Evolutionary conservation across 208 protist genomes (phyloP).

Genomic region (Trypanosoma grayi): DNA sequence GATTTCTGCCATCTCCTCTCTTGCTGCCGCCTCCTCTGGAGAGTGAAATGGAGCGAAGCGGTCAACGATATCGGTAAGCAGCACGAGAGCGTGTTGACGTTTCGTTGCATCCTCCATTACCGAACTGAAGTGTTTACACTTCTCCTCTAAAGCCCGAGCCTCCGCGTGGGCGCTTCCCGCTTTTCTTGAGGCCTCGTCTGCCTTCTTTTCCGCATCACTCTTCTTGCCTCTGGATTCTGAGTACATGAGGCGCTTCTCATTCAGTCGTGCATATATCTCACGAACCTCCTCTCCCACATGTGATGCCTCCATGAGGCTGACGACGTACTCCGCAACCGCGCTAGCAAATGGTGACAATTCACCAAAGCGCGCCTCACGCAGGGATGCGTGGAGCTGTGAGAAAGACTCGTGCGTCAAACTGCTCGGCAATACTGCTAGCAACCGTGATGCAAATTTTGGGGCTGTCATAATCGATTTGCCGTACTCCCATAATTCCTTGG

Average conservation of each 20-base stretch:
- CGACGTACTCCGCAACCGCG: conserved; percentile 50
- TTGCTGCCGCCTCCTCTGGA: conserved; percentile 15
- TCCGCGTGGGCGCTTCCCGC: neutral
- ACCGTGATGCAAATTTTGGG: conserved; percentile 42
- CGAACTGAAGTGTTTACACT: conserved; percentile 21
- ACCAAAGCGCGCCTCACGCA: conserved; percentile 50
- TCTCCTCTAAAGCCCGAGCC: conserved; percentile 12
- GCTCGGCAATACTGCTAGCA: conserved; percentile 35
- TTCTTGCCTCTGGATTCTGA: conserved; percentile 10
- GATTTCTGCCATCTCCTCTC: conserved; percentile 26
- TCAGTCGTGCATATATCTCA: conserved; percentile 11
- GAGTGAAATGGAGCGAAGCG: conserved; percentile 51
- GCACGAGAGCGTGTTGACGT: conserved; percentile 39
- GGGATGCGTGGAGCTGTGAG: conserved; percentile 25
- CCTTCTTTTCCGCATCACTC: conserved; percentile 7
- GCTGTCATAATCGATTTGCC: conserved; percentile 34
- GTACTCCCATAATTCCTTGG: conserved; percentile 57
- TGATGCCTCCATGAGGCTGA: conserved; percentile 40
- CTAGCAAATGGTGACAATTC: conserved; percentile 43
- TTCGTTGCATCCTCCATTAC: conserved; percentile 13
- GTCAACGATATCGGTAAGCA: conserved; percentile 66
- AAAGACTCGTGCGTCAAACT: conserved; percentile 33
- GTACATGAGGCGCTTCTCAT: conserved; percentile 21
- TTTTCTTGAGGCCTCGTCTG: neutral
- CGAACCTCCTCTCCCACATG: conserved; percentile 14